phyloP scores from a whole-genome alignment of 2,329 filamentous ascomycete species.

The Ophiognomonia clavigignenti-juglandacearum region DNA sequence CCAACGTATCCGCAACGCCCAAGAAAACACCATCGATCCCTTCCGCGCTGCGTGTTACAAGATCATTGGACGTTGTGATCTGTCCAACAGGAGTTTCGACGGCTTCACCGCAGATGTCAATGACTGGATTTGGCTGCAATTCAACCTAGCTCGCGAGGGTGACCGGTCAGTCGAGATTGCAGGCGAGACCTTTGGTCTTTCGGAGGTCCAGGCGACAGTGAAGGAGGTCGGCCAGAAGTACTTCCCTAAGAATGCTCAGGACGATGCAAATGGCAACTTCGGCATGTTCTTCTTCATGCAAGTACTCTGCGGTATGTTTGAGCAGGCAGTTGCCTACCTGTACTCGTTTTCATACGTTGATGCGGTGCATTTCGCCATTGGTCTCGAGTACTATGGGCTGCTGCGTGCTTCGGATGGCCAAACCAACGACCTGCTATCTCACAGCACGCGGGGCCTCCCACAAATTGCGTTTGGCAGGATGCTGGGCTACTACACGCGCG shows the following conservation, averaged over 20 bases:
- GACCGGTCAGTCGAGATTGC: slow-evolving; percentile 61
- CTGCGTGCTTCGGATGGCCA: slow-evolving; percentile 81
- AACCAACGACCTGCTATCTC: slow-evolving; percentile 62
- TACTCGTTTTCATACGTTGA: slow-evolving; percentile 90
- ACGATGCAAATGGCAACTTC: slow-evolving; percentile 69
- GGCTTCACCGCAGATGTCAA: slow-evolving; percentile 60
- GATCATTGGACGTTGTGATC: slow-evolving; percentile 77
- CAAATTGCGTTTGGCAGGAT: slow-evolving; percentile 94
- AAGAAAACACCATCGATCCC: slow-evolving; percentile 83
- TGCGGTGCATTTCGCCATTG: slow-evolving; percentile 90
- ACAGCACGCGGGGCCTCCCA: slow-evolving; percentile 63
- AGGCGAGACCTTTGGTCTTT: slow-evolving; percentile 59
- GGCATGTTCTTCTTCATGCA: slow-evolving; percentile 94
- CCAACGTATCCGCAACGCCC: slow-evolving; percentile 76
- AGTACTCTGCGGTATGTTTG: slow-evolving; percentile 85
- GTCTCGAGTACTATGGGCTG: slow-evolving; percentile 82
- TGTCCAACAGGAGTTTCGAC: slow-evolving; percentile 59
- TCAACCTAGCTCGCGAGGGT: slow-evolving; percentile 63
- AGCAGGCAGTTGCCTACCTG: slow-evolving; percentile 86
- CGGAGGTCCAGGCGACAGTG: slow-evolving; percentile 72
- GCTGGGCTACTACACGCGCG: slow-evolving; percentile 90
- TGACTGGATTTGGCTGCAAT: slow-evolving; percentile 69
- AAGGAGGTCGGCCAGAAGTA: slow-evolving; percentile 86
- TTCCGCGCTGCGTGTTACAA: slow-evolving; percentile 98
- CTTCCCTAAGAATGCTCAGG: slow-evolving; percentile 76